A percentile compares a stretch with the other conserved stretches of the same genome.
phyloP scores from a whole-genome alignment of 2,329 filamentous ascomycete genomes.

The Diaporthe citriasiana region DNA sequence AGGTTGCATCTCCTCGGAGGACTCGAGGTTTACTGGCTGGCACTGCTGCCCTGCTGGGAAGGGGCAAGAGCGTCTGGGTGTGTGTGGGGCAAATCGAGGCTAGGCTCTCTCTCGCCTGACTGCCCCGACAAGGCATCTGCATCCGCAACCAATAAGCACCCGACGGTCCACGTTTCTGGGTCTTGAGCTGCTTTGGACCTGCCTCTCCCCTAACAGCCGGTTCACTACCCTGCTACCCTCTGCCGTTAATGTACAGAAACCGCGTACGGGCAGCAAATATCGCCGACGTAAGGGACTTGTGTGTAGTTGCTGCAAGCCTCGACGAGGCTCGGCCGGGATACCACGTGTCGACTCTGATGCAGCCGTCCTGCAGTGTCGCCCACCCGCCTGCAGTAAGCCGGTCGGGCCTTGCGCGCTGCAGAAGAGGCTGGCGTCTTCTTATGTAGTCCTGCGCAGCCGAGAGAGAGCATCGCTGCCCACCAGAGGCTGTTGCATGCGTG shows the following conservation, averaged over 20 bases:
- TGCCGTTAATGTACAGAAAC: not conserved
- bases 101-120: constrained; percentile 29
- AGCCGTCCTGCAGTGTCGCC: constrained; percentile 31
- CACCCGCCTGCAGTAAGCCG: constrained; percentile 27
- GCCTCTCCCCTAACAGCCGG: not conserved
- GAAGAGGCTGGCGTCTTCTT: not conserved
- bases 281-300: not conserved
- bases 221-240: not conserved
- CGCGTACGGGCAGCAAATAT: not conserved
- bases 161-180: constrained; percentile 23
- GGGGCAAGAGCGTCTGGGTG: not conserved
- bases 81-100: constrained; percentile 33
- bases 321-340: not conserved
- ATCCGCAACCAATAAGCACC: constrained; percentile 28
- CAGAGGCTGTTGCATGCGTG: not conserved
- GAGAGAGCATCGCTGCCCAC: not conserved
- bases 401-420: constrained; percentile 17
- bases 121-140: constrained; percentile 22
- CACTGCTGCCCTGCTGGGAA: not conserved
- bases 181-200: constrained; percentile 24
- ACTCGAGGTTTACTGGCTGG: not conserved
- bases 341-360: constrained; percentile 31
- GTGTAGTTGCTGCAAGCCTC: not conserved
- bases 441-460: not conserved
- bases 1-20: constrained; percentile 34